Conservation (phyloP, 2,329 filamentous ascomycete species). For the Hyphodiscus sp. region DNA sequence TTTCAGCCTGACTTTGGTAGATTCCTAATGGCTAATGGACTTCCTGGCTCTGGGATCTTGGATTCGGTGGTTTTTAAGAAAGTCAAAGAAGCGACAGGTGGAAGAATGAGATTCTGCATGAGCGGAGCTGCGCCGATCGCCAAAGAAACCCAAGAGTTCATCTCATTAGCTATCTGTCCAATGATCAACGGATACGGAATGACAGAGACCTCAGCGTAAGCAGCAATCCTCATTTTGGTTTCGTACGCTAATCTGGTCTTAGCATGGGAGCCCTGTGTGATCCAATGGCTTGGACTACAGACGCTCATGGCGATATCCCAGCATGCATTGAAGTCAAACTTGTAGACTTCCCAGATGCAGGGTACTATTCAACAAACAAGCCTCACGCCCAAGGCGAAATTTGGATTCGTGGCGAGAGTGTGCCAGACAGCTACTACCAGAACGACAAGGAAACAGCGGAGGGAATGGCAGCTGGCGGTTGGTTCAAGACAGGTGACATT, state of each 20-base stretch:
- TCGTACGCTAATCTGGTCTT: slow-evolving; percentile 71
- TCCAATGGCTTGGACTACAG: slow-evolving; percentile 72
- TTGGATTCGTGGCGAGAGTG: slow-evolving; percentile 70
- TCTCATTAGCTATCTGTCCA: slow-evolving; percentile 82
- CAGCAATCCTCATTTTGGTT: not conserved
- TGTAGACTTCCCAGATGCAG: slow-evolving; percentile 78
- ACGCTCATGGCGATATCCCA: slow-evolving; percentile 69
- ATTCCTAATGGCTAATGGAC: slow-evolving; percentile 47
- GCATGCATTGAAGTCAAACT: slow-evolving; percentile 79
- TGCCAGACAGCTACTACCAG: slow-evolving; percentile 72
- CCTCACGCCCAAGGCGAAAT: slow-evolving; percentile 79
- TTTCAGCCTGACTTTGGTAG: slow-evolving; percentile 14
- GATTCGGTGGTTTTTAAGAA: slow-evolving; percentile 85
- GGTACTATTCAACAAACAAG: slow-evolving; percentile 60
- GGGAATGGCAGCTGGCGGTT: slow-evolving; percentile 64
- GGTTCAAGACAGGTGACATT: slow-evolving; percentile 86
- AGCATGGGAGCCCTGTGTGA: slow-evolving; percentile 73
- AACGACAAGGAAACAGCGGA: slow-evolving; percentile 79
- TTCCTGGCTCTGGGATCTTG: slow-evolving; percentile 61
- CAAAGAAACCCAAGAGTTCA: slow-evolving; percentile 77
- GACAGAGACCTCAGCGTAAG: slow-evolving; percentile 72
- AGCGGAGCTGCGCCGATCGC: slow-evolving; percentile 88
- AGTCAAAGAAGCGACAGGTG: slow-evolving; percentile 81
- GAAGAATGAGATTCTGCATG: slow-evolving; percentile 78
- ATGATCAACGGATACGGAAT: slow-evolving; percentile 92